Evolutionary conservation across 768 basidiomycete species (phyloP), one percentile per base, ranked within the genome.

Genomic region (Boletus pseudopeckii): DNA sequence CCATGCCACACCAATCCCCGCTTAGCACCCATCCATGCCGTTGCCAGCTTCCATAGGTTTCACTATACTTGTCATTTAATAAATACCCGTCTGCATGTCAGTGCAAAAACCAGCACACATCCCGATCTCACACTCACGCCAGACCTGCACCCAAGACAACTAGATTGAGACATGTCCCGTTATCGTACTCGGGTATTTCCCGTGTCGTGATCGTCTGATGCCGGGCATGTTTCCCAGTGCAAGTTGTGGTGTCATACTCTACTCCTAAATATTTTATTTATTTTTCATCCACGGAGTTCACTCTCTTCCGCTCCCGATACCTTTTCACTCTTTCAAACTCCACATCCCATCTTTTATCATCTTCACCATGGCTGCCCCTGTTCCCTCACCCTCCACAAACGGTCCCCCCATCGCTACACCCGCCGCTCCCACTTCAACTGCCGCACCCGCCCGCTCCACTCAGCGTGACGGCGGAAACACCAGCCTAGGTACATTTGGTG

Each of bases 401-500:
- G 60, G 52, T 10, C 47, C 52, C 18, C 24, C 60, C 18, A 2
- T n/a, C 56, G 7, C 5, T 11, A 9, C 56, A 18, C 0, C 18
- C 11, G 8, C 22, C 4, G 38, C 10, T 2, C 39, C 45, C 3
- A 11, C 41, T 10, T 9, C 26, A 14, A 0, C 52, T 1, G 10
- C 53, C 6, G 80, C 80, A 1, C 85, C 85, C 3, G 71, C 83
- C 30, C 80, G 84, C 48, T 74, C 77, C n/a, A 61, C 75, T 6
- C 71, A 68, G 46, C 62, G 77, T 18, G 82, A 83, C 55, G 81
- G 77, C 17, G 77, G 78, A 48, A 80, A 69, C 58, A 77, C 79
- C 66, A 86, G 77, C 56, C 70, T 88, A 43, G 88, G 86, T 24
- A 88, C 88, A 5, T 90, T 88, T 65, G 84, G 83, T 30, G 88